Evolutionary conservation across 2,329 filamentous ascomycete genomes (phyloP), one percentile per base, ranked within the genome.

Genomic region (Chaetomiaceae sp.): DNA sequence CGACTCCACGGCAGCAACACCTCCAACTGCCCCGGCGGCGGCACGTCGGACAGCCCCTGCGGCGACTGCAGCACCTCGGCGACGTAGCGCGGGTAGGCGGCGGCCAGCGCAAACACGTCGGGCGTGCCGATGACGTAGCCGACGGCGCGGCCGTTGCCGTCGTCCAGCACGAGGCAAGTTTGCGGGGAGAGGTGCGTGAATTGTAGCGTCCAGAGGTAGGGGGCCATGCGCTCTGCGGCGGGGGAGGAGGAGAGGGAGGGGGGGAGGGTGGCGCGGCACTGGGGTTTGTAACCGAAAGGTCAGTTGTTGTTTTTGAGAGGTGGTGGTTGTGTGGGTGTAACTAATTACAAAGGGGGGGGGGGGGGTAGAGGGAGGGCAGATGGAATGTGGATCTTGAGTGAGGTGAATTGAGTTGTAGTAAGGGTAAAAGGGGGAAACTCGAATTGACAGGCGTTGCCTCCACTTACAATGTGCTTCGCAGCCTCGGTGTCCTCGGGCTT

Each of bases 121-220:
- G 74, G 65, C 42, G 65, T 67, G 47, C 72, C 72, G 61, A 77
- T 71, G 54, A 73, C 73, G 64, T 78, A 78, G n/a, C 74, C 75
- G 30, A 76, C 74, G 1, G 66, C 70, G 7, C 42, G 55, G 3
- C 73, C 74, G 4, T 57, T 38, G 37, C 73, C 74, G 60, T 76
- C 71, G 62, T 76, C 75, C 13, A 78, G 68, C 10, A 77, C 69
- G 61, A 73, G 71, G 66, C 72, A 74, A 13, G 70, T 70, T 10
- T 55, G 35, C 0, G 74, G 73, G 8, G 66, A 73, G 52, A 77
- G 70, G 57, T 69, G 64, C 14, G 72, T 75, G 67, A 72, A 77
- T 33, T 70, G 74, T 59, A 76, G 73, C 8, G 73, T 74, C 75
- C 75, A 78, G 59, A 77, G 57, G 63, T 77, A 77, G 1, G 74